Evolutionary conservation across 441 rosid genomes (phyloP).

Genomic region (Geranium incanum): DNA sequence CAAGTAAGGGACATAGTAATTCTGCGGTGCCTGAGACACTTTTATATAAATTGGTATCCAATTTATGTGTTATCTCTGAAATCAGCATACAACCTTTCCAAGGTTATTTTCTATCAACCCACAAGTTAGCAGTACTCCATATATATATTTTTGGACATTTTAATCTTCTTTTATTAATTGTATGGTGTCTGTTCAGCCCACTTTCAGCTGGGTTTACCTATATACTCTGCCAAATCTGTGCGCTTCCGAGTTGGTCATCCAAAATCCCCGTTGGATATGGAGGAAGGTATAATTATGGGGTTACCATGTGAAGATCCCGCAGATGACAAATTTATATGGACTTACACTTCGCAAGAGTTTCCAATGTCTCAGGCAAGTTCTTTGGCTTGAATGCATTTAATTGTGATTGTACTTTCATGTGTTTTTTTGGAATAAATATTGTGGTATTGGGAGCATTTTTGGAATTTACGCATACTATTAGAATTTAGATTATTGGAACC

Average conservation of each 20-base stretch:
- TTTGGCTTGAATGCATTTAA: not conserved
- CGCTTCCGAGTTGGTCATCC: constrained; percentile 67
- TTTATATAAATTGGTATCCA: constrained; percentile 52
- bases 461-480: too few relatives aligned
- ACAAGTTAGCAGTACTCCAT: not conserved
- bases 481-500: not conserved
- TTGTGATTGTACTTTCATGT: not conserved
- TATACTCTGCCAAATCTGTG: constrained; percentile 71
- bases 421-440: not conserved
- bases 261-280: constrained; percentile 23
- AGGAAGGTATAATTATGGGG: not conserved
- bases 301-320: constrained; percentile 23
- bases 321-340: constrained; percentile 54
- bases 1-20: constrained; percentile 64
- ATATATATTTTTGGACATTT: constrained; percentile 9
- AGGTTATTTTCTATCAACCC: constrained; percentile 39
- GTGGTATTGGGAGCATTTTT: not conserved
- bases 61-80: constrained; percentile 65
- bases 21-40: constrained; percentile 79
- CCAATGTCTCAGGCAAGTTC: constrained; percentile 71
- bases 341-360: constrained; percentile 75
- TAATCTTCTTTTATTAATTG: constrained; percentile 16
- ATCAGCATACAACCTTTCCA: constrained; percentile 66
- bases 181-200: constrained; percentile 42
- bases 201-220: constrained; percentile 63